phyloP scores from a whole-genome alignment of 306 rosid genomes.

The Acacia crassicarpa region DNA sequence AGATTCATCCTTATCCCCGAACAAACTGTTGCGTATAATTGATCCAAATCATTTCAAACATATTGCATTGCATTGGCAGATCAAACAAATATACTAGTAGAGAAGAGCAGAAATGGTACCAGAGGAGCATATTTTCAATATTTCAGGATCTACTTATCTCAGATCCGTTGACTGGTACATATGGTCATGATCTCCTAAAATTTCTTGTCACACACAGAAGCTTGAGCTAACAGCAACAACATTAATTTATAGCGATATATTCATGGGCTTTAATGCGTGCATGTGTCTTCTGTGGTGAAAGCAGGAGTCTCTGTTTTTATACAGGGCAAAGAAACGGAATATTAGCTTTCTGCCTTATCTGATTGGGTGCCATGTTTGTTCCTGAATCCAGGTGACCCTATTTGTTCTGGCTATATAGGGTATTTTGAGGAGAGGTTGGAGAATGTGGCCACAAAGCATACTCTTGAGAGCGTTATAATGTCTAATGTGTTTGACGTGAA shows the following conservation, averaged over 20 bases:
- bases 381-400: conserved; percentile 31
- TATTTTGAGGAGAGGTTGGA: conserved; percentile 38
- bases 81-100: neutral
- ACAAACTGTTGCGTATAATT: neutral
- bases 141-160: conserved; percentile 37
- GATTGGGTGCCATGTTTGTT: conserved; percentile 36
- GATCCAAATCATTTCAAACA: neutral
- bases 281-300: neutral
- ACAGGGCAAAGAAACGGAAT: neutral
- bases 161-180: conserved; percentile 30
- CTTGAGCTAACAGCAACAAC: neutral
- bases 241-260: too few species aligned
- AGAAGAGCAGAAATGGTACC: neutral
- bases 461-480: neutral
- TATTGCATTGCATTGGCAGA: neutral
- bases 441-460: conserved; percentile 21
- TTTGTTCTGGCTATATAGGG: conserved; percentile 35
- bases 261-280: too few species aligned
- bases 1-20: neutral
- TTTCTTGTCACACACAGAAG: neutral
- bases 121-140: neutral
- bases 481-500: neutral
- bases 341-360: neutral
- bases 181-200: neutral
- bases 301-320: neutral